Evolutionary conservation across 495 filamentous ascomycete species (phyloP), one percentile per base, ranked within the genome.

Genomic region (Geoglossum glabrum): DNA sequence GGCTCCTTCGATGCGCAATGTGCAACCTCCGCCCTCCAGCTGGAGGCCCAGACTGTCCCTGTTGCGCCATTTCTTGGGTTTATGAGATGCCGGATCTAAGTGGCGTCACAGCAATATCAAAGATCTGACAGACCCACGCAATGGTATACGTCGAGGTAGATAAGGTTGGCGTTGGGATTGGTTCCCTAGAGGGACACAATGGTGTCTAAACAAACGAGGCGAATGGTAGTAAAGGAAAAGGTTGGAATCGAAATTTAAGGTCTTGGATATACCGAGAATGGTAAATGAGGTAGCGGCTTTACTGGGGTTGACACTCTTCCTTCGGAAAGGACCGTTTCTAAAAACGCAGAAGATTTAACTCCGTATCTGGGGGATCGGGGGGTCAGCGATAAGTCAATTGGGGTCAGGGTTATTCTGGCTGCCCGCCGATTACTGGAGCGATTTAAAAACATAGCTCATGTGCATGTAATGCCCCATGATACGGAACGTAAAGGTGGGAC

Each of bases 1-100:
- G 92, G 72, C 89, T 97, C 70, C 92, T 80, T 66, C 92, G 83
- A 72, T 98, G 92, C 65, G 93, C 92, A 68, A 98, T 96, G 73
- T 97, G 90, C 63, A 97, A 80, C 69, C 89, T 84, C 66, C 92
- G 89, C 63, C 89, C 89, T 59, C 82, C 72, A 60, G 90, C 89
- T 69, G 83, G 66, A 54, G 45, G 57, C 17, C 82, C 85, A 64
- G 80, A 71, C 62, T 84, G 84, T 65, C 81, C 80, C 69, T 85
- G 80, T 71, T 88, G 86, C 72, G 95, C 89, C 87, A 94, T 95
- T 57, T 65, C 72, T 36, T 38, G 11, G 4, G 10, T 52, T 21
- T 4, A 19, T 21, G 4, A 13, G n/a, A 21, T 5, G 40, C 17
- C 3, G 40, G 13, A 9, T 45, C 23, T 3, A 4, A 21, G 40